A percentile compares a stretch with the other conserved stretches of the same genome.
Conservation (phyloP, 345 rosid genomes). For the Citrus hindsii region DNA sequence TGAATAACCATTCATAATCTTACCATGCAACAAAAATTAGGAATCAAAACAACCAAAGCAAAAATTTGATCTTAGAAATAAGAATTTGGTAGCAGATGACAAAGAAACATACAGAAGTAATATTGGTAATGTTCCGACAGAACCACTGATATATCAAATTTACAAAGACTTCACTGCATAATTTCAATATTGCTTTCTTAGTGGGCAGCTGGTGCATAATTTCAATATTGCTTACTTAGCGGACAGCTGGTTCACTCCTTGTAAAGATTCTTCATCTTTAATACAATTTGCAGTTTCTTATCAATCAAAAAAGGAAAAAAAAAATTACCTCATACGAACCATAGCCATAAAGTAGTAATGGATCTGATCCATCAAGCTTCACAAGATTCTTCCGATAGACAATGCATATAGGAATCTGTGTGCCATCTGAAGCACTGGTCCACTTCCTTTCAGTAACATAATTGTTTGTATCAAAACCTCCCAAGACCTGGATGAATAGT, state of each 20-base stretch:
- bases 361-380: conserved; percentile 85
- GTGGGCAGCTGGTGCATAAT: background rate
- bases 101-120: background rate
- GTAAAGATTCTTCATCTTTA: too few relatives aligned
- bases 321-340: conserved; percentile 89
- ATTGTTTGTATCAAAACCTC: conserved; percentile 81
- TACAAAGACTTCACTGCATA: background rate
- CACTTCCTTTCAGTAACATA: conserved; percentile 85
- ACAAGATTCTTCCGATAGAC: conserved; percentile 67
- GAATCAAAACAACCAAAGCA: background rate
- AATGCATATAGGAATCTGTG: conserved; percentile 76
- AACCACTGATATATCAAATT: background rate
- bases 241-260: too few relatives aligned
- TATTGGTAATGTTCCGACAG: background rate
- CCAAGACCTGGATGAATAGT: conserved; percentile 57
- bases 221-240: background rate
- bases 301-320: too few relatives aligned
- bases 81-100: background rate
- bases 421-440: conserved; percentile 86
- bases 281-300: too few relatives aligned
- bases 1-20: background rate
- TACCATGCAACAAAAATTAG: background rate
- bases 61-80: background rate
- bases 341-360: conserved; percentile 77
- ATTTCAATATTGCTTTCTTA: conserved; percentile 2